A percentile compares a stretch with the other conserved stretches of the same genome.
Evolutionary conservation across 495 filamentous ascomycete species (phyloP).

Genomic region (Bacidia rubella): DNA sequence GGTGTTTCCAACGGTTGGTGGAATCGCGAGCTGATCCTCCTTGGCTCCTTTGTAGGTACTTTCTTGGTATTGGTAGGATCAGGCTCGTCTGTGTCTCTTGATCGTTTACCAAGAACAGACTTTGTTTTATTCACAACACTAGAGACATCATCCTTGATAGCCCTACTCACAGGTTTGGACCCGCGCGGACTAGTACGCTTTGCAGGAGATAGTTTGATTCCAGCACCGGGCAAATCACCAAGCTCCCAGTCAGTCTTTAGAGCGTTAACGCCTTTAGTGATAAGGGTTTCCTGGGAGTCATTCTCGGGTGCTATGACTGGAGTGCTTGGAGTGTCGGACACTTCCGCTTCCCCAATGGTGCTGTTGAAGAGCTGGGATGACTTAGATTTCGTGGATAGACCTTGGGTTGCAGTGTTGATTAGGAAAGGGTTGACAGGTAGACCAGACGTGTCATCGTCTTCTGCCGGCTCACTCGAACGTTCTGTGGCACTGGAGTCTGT

Average conservation of each 20-base stretch:
- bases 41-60: background rate
- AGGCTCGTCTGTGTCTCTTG: constrained; percentile 30
- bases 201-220: constrained; percentile 23
- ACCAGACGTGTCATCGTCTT: background rate
- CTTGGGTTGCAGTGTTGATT: background rate
- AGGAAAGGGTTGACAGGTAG: background rate
- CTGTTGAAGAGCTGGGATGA: background rate
- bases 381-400: background rate
- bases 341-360: background rate
- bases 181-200: constrained; percentile 18
- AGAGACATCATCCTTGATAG: constrained; percentile 30
- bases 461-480: constrained; percentile 21
- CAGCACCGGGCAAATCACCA: constrained; percentile 21
- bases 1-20: constrained; percentile 5
- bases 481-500: constrained; percentile 27
- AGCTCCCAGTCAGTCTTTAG: constrained; percentile 32
- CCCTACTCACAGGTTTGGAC: constrained; percentile 29
- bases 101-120: constrained; percentile 42
- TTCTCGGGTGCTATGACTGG: constrained; percentile 25
- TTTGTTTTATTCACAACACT: constrained; percentile 29
- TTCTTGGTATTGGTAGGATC: constrained; percentile 13
- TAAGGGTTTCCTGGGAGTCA: constrained; percentile 25
- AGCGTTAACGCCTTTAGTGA: constrained; percentile 32
- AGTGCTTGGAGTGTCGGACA: constrained; percentile 4
- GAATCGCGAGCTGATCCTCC: background rate